Percentiles rank a stretch among this genome's conserved stretches.
Evolutionary conservation across 345 rosid genomes (phyloP).

Genomic region (Boechera stricta): DNA sequence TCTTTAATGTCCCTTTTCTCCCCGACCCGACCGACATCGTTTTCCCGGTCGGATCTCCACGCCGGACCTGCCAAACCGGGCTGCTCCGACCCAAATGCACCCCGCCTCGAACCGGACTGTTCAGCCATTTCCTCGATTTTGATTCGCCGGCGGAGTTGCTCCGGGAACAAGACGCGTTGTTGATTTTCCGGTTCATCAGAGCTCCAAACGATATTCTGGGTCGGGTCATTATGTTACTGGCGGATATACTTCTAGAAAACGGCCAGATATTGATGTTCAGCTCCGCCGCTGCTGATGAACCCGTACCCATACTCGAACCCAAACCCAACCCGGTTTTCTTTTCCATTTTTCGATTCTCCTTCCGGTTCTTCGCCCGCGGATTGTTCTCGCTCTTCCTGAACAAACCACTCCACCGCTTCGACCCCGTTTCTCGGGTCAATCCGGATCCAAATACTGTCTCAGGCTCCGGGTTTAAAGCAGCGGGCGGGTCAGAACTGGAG

Average conservation of each 20-base stretch:
- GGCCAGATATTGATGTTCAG: conserved; percentile 84
- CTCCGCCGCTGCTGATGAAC: conserved; percentile 46
- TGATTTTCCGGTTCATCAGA: conserved; percentile 58
- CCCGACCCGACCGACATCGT: conserved; percentile 29
- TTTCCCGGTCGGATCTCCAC: conserved; percentile 44
- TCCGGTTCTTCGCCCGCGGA: conserved; percentile 28
- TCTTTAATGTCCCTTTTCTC: conserved; percentile 39
- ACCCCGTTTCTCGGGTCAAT: conserved; percentile 41
- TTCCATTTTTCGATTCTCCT: conserved; percentile 35
- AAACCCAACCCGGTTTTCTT: conserved; percentile 14
- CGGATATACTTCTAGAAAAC: conserved; percentile 84
- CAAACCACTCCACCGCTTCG: conserved; percentile 74
- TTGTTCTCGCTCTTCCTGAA: conserved; percentile 59
- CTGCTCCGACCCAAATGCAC: conserved; percentile 77
- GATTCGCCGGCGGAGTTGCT: conserved; percentile 71
- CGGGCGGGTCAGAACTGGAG: conserved; percentile 13
- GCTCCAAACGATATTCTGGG: conserved; percentile 51
- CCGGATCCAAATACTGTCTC: conserved; percentile 18
- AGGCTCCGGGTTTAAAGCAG: conserved; percentile 16
- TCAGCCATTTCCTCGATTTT: conserved; percentile 66
- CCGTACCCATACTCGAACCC: background rate
- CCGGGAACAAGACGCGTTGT: conserved; percentile 85
- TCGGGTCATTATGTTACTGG: conserved; percentile 60
- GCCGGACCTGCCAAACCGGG: conserved; percentile 80
- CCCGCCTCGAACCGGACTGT: conserved; percentile 67